Evolutionary conservation across 805 yeast species (phyloP).

Genomic region (Schwanniomyces polymorphus): DNA sequence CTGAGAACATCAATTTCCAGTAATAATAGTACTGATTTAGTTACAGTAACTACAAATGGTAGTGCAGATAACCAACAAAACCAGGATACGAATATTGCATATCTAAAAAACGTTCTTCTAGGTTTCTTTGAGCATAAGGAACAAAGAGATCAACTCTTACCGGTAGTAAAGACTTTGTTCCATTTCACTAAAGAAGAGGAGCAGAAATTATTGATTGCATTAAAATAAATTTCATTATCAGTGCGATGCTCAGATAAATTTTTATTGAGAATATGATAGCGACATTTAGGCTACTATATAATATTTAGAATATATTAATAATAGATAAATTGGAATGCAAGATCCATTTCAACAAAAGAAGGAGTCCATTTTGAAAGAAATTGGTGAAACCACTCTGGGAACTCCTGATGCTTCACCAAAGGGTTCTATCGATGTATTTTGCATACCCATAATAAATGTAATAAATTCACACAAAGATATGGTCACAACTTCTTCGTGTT

Average conservation of each 20-base stretch:
- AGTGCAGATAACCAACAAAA: conserved; percentile 12
- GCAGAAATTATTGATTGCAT: conserved; percentile 61
- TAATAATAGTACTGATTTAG: conserved; percentile 3
- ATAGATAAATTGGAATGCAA: conserved; percentile 20
- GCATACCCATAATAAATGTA: conserved; percentile 68
- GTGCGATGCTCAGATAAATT: conserved; percentile 2
- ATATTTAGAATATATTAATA: neutral
- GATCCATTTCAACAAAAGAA: conserved; percentile 73
- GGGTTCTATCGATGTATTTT: conserved; percentile 75
- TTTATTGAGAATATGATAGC: neutral
- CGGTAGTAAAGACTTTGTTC: conserved; percentile 78
- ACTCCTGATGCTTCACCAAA: conserved; percentile 78
- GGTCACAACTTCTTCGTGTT: conserved; percentile 88
- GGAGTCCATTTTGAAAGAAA: conserved; percentile 50
- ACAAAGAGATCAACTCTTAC: conserved; percentile 81
- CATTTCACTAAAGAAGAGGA: conserved; percentile 72
- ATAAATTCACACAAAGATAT: conserved; percentile 64
- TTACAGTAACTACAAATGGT: conserved; percentile 5
- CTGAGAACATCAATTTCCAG: conserved; percentile 4
- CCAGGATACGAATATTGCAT: conserved; percentile 48
- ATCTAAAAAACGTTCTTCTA: conserved; percentile 83
- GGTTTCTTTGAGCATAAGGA: conserved; percentile 92
- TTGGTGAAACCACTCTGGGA: conserved; percentile 39
- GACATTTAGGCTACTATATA: neutral
- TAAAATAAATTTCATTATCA: conserved; percentile 25